phyloP scores from a whole-genome alignment of 192 early-diverging fungal genomes.

The Dissophora ornata region DNA sequence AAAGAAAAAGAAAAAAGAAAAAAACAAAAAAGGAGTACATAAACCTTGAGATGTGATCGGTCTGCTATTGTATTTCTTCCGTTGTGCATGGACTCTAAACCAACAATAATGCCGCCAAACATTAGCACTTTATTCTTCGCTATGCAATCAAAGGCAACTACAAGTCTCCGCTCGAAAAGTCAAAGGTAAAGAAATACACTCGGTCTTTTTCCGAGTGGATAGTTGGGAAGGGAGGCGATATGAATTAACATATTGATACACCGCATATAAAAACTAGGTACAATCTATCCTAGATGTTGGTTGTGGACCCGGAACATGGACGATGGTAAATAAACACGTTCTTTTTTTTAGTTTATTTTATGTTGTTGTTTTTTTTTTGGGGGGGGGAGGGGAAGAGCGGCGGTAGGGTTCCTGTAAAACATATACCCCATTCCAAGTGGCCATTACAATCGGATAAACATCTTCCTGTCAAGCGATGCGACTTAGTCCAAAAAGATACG shows the following conservation, averaged over 20 bases:
- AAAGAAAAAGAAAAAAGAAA: not conserved
- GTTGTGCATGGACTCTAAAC: no score
- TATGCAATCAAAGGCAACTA: constrained; percentile 44
- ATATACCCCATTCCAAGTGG: no score
- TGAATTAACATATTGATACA: not conserved
- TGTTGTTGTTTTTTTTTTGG: not conserved
- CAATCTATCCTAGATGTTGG: constrained; percentile 44
- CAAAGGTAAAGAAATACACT: constrained; percentile 16
- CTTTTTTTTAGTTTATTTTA: no score
- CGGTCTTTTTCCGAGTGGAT: no score
- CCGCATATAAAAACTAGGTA: constrained; percentile 13
- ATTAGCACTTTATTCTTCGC: constrained; percentile 33
- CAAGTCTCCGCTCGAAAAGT: constrained; percentile 34
- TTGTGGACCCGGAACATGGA: constrained; percentile 56
- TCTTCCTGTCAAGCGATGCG: not conserved
- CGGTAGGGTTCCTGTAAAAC: not conserved
- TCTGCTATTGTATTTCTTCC: not conserved
- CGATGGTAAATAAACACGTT: constrained; percentile 28
- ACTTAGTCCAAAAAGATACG: not conserved
- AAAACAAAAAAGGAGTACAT: no score
- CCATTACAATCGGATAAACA: no score
- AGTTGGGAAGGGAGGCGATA: no score
- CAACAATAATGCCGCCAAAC: not conserved
- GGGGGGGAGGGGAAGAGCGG: not conserved
- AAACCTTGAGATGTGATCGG: constrained; percentile 5